Percentiles rank a stretch among this genome's conserved stretches.
Evolutionary conservation across 2,329 filamentous ascomycete species (phyloP).

Genomic region (Aspergillus oerlinghausenensis): DNA sequence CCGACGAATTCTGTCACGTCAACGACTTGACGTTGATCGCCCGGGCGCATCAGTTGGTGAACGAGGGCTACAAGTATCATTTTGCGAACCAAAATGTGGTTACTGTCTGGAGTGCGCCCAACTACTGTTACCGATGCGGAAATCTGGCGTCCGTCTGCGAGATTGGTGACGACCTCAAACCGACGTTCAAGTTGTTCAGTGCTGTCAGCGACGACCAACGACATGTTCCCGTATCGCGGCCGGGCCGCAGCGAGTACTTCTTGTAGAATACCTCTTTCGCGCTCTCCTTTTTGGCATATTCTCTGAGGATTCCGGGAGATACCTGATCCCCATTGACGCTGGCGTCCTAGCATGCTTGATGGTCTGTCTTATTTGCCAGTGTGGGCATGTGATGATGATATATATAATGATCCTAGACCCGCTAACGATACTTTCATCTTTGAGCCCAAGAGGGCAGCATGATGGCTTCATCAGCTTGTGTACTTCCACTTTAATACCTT

Average conservation of each 20-base stretch:
- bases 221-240: slow-evolving; percentile 41
- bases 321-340: slow-evolving; percentile 27
- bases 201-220: slow-evolving; percentile 45
- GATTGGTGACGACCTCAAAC: slow-evolving; percentile 75
- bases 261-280: slow-evolving; percentile 30
- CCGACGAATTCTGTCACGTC: slow-evolving; percentile 72
- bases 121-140: slow-evolving; percentile 97
- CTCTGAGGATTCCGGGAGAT: slow-evolving; percentile 10
- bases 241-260: slow-evolving; percentile 47
- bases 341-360: slow-evolving; percentile 26
- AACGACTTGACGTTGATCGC: slow-evolving; percentile 69
- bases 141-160: slow-evolving; percentile 90
- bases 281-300: slow-evolving; percentile 8
- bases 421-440: slow-evolving; percentile 25
- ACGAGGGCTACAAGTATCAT: slow-evolving; percentile 84
- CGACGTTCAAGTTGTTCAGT: slow-evolving; percentile 67
- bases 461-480: background rate
- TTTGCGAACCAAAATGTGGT: slow-evolving; percentile 93
- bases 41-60: slow-evolving; percentile 69
- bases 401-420: slow-evolving; percentile 36
- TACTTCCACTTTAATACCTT: background rate
- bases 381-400: slow-evolving; percentile 19
- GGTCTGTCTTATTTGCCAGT: slow-evolving; percentile 11
- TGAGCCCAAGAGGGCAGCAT: background rate
- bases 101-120: slow-evolving; percentile 72